Percentiles rank a stretch among this genome's conserved stretches.
Conservation (phyloP, 306 rosid species). For the Nissolia schottii region DNA sequence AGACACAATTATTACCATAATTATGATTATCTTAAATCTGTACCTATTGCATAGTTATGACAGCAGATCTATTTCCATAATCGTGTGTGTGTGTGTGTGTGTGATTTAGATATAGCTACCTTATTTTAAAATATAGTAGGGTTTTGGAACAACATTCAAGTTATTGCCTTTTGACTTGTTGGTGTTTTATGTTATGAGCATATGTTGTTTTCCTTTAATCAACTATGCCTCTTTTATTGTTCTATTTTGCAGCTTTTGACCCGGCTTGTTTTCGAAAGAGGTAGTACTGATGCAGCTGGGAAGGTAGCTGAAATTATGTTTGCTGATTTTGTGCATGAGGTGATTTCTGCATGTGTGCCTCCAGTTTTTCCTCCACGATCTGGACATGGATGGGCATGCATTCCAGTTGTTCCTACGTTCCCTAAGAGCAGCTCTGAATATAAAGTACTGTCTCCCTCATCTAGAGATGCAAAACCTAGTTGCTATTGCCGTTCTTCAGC, state of each 20-base stretch:
- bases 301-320: conserved; percentile 92
- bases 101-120: neutral
- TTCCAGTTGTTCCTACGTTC: conserved; percentile 77
- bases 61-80: neutral
- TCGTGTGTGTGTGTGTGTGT: neutral
- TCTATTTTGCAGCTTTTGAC: conserved; percentile 76
- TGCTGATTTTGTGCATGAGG: conserved; percentile 97
- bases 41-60: conserved; percentile 4
- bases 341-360: conserved; percentile 95
- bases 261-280: conserved; percentile 92
- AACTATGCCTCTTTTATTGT: neutral
- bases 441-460: conserved; percentile 75
- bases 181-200: conserved; percentile 10
- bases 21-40: conserved; percentile 7
- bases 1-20: neutral
- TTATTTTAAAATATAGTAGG: neutral
- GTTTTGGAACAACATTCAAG: neutral
- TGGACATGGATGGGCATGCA: conserved; percentile 98
- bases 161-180: neutral
- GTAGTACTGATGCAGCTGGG: conserved; percentile 96
- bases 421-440: conserved; percentile 70
- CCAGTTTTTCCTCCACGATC: conserved; percentile 93
- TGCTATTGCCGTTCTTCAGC: conserved; percentile 63
- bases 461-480: conserved; percentile 80
- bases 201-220: conserved; percentile 14